phyloP scores from a whole-genome alignment of 176 grass and related monocot species.

The Panicum miliaceum region DNA sequence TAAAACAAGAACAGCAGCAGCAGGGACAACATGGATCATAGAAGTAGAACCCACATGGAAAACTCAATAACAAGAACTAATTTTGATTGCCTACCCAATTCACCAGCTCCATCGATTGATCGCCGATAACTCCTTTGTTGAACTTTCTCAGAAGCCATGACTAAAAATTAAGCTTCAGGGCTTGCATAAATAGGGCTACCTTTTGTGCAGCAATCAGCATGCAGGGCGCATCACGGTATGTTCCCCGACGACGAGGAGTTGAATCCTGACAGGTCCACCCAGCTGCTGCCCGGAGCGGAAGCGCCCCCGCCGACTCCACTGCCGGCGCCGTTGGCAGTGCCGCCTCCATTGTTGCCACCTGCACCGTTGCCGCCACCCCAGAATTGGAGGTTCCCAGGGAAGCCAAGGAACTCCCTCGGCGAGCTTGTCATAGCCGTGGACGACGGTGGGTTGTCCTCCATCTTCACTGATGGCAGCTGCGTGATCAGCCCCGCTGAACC shows the following conservation, averaged over 20 bases:
- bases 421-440: conserved; percentile 46
- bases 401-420: conserved; percentile 63
- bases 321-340: background rate
- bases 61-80: conserved; percentile 41
- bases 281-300: conserved; percentile 37
- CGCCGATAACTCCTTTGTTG: conserved; percentile 46
- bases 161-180: conserved; percentile 84
- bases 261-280: conserved; percentile 66
- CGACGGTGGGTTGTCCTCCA: conserved; percentile 66
- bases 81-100: conserved; percentile 34
- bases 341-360: conserved; percentile 12
- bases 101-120: too few relatives aligned
- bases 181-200: conserved; percentile 50
- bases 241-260: conserved; percentile 77
- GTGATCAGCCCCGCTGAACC: conserved; percentile 58
- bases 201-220: conserved; percentile 30
- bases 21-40: background rate
- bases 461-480: conserved; percentile 76
- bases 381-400: conserved; percentile 71
- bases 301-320: conserved; percentile 7
- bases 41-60: conserved; percentile 26
- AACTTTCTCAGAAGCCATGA: conserved; percentile 64
- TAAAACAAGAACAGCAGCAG: conserved; percentile 23
- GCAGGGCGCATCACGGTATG: conserved; percentile 49
- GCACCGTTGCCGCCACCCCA: conserved; percentile 48